Evolutionary conservation across 768 basidiomycete species (phyloP), one percentile per base, ranked within the genome.

Genomic region (Porpolomopsis calyptriformis): DNA sequence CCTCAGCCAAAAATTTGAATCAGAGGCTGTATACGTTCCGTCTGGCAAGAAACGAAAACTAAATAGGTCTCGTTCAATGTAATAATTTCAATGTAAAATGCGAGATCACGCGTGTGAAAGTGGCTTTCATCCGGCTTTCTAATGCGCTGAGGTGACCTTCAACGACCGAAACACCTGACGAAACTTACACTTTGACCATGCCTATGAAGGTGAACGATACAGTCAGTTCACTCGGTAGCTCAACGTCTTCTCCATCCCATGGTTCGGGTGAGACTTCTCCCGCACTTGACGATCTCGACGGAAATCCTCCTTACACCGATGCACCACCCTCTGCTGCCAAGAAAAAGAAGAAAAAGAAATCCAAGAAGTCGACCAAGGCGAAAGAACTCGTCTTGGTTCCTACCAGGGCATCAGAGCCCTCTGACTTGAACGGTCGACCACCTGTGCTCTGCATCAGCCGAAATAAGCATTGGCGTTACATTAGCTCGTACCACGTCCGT

Each of bases 391-490:
- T 60, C 40, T 50, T 62, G 16, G 52, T 57, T 23, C 60, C 58
- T 43, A 52, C 56, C 14, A 68, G 62, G 48, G 46, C 60, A 26
- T 55, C 59, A 43, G 59, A 56, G 18, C 55, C 53, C 37, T 58
- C 53, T 22, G 66, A 69, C 25, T 62, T 64, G 23, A 73, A 74
- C 23, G 66, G 66, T 27, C 74, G 75, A 37, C 77, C 77, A 12
- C 72, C 81, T 0, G 77, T 84, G 27, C 73, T 92, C 2, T 86
- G 84, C 60, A 92, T 93, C 55, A 87, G 84, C 65, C 76, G 90
- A 53, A 91, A 92, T 68, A 93, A 93, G 62, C 90, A 93, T 57
- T 91, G 89, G 90, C 78, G 81, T 23, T 91, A 90, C 57, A 91
- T 92, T 64, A 88, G 85, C 64, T 88, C 88, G 19, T 90, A 86